Evolutionary conservation across 108 stramenopile genomes (phyloP), one percentile per base, ranked within the genome.

Genomic region (Skeletonema marinoi): DNA sequence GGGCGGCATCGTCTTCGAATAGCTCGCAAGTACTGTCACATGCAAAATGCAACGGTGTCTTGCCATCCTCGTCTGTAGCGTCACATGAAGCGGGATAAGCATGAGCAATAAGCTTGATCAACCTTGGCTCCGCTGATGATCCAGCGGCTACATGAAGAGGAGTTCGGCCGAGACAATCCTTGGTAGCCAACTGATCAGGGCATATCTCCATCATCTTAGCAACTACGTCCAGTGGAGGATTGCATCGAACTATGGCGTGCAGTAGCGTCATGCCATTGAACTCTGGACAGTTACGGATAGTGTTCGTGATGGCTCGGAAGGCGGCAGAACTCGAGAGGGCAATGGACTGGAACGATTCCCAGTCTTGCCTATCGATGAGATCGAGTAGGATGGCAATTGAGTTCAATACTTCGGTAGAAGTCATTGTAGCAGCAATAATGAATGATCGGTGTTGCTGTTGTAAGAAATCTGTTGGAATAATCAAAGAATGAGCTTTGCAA

Each of bases 31-130:
- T 56, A 44, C 48, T 68, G 32, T 68, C 67, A 19, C 67, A 68
- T 41, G 88, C 88, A 73, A 92, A 88, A 62, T 92, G 91, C 11
- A 92, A 74, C 5, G 91, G 89, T 0, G 91, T 92, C 7, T 89
- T 83, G 9, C 77, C 78, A 54, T 86, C 78, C 11, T 77, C 82
- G 62, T 92, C 91, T 75, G 83, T 82, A 31, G 60, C 61, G 44
- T 78, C 60, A 61, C 87, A 88, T 29, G 87, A 71, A 31, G 85
- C 81, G 17, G 88, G 89, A 67, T 87, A 86, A 60, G 85, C 85
- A 44, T 80, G 58, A 12, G 66, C 80, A 1, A 92, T 74, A 42
- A 89, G 56, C 44, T 80, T 46, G 42, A 92, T 51, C 21, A 90
- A 86, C 48, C 80, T 86, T 0, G 80, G 78, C 16, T 72, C 67